Evolutionary conservation across 1,139 yeast genomes (phyloP).

Genomic region (Taphrina confusa): DNA sequence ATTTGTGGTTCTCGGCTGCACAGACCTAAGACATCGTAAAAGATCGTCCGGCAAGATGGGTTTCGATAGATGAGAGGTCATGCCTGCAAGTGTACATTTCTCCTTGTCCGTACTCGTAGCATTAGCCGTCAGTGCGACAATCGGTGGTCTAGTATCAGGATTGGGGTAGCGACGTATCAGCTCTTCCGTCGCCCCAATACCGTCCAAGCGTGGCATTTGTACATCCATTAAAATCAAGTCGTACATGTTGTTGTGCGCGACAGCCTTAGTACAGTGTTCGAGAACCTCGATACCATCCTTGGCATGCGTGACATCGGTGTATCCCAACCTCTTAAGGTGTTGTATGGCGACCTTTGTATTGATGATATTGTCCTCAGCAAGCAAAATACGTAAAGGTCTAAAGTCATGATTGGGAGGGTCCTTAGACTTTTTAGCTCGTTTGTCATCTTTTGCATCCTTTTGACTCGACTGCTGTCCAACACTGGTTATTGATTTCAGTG

Average conservation of each 20-base stretch:
- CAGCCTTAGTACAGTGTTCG: slow-evolving; percentile 5
- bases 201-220: slow-evolving; percentile 94
- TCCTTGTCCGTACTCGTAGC: slow-evolving; percentile 87
- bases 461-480: neutral
- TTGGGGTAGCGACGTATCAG: slow-evolving; percentile 1
- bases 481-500: neutral
- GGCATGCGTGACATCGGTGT: slow-evolving; percentile 15
- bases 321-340: slow-evolving; percentile 16
- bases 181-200: slow-evolving; percentile 45
- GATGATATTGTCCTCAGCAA: slow-evolving; percentile 26
- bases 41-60: slow-evolving; percentile 17
- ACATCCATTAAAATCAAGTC: slow-evolving; percentile 92
- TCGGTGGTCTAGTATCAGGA: neutral
- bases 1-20: neutral
- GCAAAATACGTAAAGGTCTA: neutral
- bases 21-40: neutral
- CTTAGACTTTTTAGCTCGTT: neutral
- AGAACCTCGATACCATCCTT: slow-evolving; percentile 21
- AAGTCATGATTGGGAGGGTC: neutral
- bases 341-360: slow-evolving; percentile 23
- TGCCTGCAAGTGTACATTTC: slow-evolving; percentile 80
- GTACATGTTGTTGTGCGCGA: slow-evolving; percentile 3
- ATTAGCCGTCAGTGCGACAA: slow-evolving; percentile 69
- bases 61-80: slow-evolving; percentile 49
- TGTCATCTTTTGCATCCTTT: neutral